Evolutionary conservation across 208 protist genomes (phyloP).

Genomic region (Trichomonas vaginalis): DNA sequence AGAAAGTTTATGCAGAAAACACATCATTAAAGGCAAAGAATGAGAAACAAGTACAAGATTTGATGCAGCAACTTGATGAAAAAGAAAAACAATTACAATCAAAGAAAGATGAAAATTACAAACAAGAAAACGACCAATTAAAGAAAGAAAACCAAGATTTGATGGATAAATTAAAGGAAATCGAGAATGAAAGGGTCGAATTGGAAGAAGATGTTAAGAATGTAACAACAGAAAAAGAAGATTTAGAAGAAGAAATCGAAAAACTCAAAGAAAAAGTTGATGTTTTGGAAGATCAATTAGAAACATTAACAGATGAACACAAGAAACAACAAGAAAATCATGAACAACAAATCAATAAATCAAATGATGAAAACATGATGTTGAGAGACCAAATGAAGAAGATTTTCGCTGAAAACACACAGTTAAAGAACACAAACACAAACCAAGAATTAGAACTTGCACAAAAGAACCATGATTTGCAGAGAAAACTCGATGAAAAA

Average conservation of each 20-base stretch:
- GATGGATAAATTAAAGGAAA: not conserved
- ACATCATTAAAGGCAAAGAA: not conserved
- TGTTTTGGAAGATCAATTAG: too few species aligned
- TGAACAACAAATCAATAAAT: too few species aligned
- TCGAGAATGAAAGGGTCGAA: not conserved
- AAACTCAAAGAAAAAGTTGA: too few species aligned
- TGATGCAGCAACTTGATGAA: too few species aligned
- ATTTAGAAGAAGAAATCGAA: not conserved
- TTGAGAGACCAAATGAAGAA: not conserved
- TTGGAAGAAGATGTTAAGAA: not conserved
- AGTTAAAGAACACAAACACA: not conserved
- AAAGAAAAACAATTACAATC: too few species aligned
- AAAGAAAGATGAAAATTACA: too few species aligned
- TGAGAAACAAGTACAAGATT: too few species aligned
- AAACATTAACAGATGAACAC: not conserved
- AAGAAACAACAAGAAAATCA: too few species aligned
- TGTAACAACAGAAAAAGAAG: not conserved
- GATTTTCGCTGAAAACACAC: not conserved
- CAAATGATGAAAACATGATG: not conserved
- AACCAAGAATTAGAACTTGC: not conserved
- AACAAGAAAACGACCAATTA: not conserved
- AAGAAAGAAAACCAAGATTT: not conserved
- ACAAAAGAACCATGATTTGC: not conserved
- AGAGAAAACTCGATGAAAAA: not conserved
- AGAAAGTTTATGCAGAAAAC: not conserved